Percentiles rank a stretch among this genome's conserved stretches.
phyloP scores from a whole-genome alignment of 768 basidiomycete species.

The Suillus brevipes region DNA sequence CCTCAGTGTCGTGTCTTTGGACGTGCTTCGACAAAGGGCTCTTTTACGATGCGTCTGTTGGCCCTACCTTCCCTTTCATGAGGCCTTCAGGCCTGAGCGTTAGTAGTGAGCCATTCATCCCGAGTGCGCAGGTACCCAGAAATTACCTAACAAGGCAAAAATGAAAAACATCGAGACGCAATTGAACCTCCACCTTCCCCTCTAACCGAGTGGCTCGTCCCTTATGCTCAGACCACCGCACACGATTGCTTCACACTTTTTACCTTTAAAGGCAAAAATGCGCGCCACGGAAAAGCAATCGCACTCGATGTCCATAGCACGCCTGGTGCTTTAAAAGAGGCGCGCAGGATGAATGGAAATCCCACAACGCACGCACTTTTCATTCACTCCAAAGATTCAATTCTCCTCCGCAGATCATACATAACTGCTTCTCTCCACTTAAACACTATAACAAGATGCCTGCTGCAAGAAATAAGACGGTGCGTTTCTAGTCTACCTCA shows the following conservation, averaged over 20 bases:
- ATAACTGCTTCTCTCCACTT: background rate
- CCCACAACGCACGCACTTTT: background rate
- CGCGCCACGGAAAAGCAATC: background rate
- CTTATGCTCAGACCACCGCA: background rate
- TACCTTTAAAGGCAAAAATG: background rate
- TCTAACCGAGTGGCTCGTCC: background rate
- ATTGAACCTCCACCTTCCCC: background rate
- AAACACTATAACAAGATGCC: background rate
- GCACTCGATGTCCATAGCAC: background rate
- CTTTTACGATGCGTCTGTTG: no score
- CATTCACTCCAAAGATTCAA: background rate
- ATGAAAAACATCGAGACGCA: background rate
- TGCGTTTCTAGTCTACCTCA: background rate
- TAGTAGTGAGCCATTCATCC: background rate
- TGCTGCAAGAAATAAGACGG: background rate
- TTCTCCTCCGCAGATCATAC: background rate
- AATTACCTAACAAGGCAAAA: constrained; percentile 1
- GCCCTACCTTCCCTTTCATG: background rate
- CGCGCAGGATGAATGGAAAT: background rate
- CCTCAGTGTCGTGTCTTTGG: no score
- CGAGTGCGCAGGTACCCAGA: background rate
- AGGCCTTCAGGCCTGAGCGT: background rate
- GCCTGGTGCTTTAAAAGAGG: background rate
- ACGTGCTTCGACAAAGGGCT: no score
- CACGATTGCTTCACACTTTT: background rate